Base-by-base conservation (phyloP, 148 eudicot genomes). In the Salicornia ramosissima region DNA sequence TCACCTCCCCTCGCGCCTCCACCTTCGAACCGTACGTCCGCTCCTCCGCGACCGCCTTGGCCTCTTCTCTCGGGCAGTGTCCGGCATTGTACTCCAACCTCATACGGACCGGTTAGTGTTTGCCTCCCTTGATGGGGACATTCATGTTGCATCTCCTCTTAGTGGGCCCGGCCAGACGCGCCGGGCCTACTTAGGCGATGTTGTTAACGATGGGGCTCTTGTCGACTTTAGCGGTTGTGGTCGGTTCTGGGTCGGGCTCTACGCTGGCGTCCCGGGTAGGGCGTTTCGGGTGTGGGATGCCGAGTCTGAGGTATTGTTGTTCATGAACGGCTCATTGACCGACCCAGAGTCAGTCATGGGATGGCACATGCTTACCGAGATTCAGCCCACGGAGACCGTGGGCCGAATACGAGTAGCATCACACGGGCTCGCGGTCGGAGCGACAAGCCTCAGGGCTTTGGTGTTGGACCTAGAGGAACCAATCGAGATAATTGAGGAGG, bases 201-300 rank as follows among this genome's bases (percentile, higher is more conserved):
- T 90, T 19, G 89, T 93, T 0, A 88, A 77, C 1, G 96, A 93
- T 29, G 98, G 98, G 0, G 91, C 84, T 12, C 75, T 93, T 64
- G 88, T 93, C 0, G 98, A 93, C 72, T 93, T 93, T 64, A 53
- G 80, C 0, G 98, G 98, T 12, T 81, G 87, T 62, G 28, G 36
- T 62, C 85, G 79, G 39, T 88, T 89, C 84, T 93, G 98, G 98
- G 87, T 90, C 18, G 98, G 98, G 28, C 88, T 93, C 15, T 93
- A 88, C 28, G 95, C 94, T 22, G 97, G 98, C 1, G 98, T 88
- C 2, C 98, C 96, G 0, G 90, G 86, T n/a, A 86, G 90, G 11
- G 80, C 96, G 2, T 83, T 93, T 30, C 96, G 84, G 61, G 78
- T 93, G 1, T 87, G 98, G 95, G 80, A 87, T 50, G 79, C 82